Evolutionary conservation across 768 basidiomycete genomes (phyloP), one percentile per base, ranked within the genome.

Genomic region (Agrocybe praecox): DNA sequence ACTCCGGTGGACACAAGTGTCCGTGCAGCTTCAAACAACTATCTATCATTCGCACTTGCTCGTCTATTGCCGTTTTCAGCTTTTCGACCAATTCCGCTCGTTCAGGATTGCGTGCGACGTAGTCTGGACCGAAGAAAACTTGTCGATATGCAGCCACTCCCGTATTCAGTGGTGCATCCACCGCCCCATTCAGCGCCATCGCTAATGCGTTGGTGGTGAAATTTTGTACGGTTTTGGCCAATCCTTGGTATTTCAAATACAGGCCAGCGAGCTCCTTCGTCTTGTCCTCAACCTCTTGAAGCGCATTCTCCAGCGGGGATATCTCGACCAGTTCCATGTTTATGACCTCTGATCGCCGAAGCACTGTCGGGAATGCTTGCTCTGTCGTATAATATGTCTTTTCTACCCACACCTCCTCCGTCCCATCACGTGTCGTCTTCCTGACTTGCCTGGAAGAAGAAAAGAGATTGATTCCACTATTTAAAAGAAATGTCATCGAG

Each of bases 301-400:
- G 74, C 1, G 96, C 95, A 51, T 80, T 88, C 63, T 94, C 88
- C 18, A 97, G 75, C 0, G 96, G 95, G 1, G 93, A 92, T 46
- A 96, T 85, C 68, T 96, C 90, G 49, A 85, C 76, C 18, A 88
- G 74, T 44, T 87, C 82, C 44, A 85, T 72, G 34, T 82, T 85
- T 26, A 93, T 76, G 43, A 98, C 84, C 66, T 97, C 95, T 1
- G 93, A 94, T 21, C 96, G 85, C 29, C 91, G 86, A 34, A 98
- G 81, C 2, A 98, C 90, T 0, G 94, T 95, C 0, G 96, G 96
- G 74, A 96, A 95, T 3, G 85, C 80, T 63, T 94, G 90, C 70
- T 95, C 92, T 0, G 92, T 94, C 2, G 87, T 90, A 67, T 85
- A 89, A 64, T 84, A 87, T 0, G 90, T 93, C 76, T 96, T 98